Evolutionary conservation across 2,329 filamentous ascomycete genomes (phyloP), one percentile per base, ranked within the genome.

Genomic region (Aspergillus intermedius): DNA sequence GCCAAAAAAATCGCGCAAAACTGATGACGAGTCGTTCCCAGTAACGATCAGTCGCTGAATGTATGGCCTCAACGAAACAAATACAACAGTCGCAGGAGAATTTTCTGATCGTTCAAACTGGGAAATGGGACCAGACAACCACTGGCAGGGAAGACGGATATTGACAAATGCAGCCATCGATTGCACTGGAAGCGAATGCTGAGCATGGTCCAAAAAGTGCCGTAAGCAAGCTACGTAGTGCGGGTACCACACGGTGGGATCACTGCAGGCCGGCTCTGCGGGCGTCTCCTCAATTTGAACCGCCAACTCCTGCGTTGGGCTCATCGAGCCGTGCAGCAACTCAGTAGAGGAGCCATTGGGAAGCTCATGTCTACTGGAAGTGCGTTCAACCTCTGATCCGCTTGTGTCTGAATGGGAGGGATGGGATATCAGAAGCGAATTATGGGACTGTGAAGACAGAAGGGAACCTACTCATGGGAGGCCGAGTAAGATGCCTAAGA

Each of bases 21-120:
- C 82, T 0, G 80, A 79, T 0, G 87, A 82, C n/a, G 83, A 83
- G 66, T 97, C 93, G 68, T 94, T 91, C 2, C 88, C 91, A 0
- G 91, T 97, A n/a, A 87, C 87, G 42, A 97, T 83, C 2, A 97
- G 77, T 7, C 93, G 87, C 13, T 91, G 84, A 52, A 97, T 83
- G 66, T 94, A 98, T 0, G 91, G 90, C 3, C 91, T 79, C 2
- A 96, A 76, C 0, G 87, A 88, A 35, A 90, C 76, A 28, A 55
- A 51, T 57, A 19, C 61, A 56, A 5, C 61, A 57, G 28, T 62
- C 54, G 17, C 60, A 60, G 21, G 21, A 5, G 5, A 21, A 5
- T 45, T 60, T 54, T 44, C 60, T 62, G 28, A 67, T 60, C 48
- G 66, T 21, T 21, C 21, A 17, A 67, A 57, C 73, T 61, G 48